A percentile compares a stretch with the other conserved stretches of the same genome.
phyloP scores from a whole-genome alignment of 768 basidiomycete species.

The Rhodotorula toruloides region DNA sequence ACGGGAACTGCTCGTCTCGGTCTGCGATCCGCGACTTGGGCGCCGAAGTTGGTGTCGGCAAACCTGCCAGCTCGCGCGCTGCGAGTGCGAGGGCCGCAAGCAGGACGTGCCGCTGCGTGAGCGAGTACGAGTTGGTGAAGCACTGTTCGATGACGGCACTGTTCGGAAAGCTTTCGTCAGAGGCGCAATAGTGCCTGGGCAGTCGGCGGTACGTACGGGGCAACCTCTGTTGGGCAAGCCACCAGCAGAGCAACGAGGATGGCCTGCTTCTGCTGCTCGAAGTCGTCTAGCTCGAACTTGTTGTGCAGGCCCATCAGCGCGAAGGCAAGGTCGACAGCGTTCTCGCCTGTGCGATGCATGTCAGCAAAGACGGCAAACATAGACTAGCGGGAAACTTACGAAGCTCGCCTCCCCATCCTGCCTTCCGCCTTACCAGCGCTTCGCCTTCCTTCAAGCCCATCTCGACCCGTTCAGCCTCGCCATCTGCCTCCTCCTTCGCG shows the following conservation, averaged over 20 bases:
- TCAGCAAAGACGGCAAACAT: not conserved
- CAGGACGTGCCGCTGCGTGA: constrained; percentile 74
- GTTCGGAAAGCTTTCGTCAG: constrained; percentile 5
- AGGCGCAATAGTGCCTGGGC: constrained; percentile 8
- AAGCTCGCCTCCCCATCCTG: constrained; percentile 77
- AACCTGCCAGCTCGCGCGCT: constrained; percentile 69
- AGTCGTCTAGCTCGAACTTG: constrained; percentile 75
- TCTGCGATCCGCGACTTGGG: constrained; percentile 31
- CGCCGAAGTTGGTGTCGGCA: constrained; percentile 40
- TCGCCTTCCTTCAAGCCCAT: constrained; percentile 75
- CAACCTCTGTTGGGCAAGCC: constrained; percentile 69
- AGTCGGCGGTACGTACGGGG: constrained; percentile 60
- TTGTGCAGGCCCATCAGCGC: constrained; percentile 69
- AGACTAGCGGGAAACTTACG: constrained; percentile 54
- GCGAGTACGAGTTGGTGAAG: constrained; percentile 88
- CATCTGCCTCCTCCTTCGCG: constrained; percentile 56
- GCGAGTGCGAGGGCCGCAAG: constrained; percentile 81
- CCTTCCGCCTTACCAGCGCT: constrained; percentile 75
- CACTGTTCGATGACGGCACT: constrained; percentile 85
- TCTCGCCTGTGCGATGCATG: constrained; percentile 63
- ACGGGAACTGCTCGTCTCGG: too few species aligned
- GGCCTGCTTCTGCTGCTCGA: constrained; percentile 68
- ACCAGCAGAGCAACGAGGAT: constrained; percentile 72
- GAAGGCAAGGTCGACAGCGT: constrained; percentile 73
- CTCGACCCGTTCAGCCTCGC: constrained; percentile 70